phyloP scores from a whole-genome alignment of 2,329 filamentous ascomycete genomes.

The Colletotrichum ledebouriae region DNA sequence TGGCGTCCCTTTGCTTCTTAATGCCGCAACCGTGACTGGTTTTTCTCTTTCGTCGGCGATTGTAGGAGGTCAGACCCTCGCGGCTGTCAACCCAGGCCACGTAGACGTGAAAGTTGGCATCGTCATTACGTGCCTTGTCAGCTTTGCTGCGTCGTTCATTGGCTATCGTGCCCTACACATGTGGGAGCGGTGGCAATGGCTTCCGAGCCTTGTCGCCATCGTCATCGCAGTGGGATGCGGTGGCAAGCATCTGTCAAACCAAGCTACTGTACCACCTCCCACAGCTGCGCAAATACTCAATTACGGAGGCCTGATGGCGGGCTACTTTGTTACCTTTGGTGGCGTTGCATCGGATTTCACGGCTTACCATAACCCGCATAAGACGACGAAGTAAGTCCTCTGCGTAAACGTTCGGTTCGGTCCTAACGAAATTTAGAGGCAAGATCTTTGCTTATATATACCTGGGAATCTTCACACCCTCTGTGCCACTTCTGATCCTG shows the following conservation, averaged over 20 bases:
- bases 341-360: slow-evolving; percentile 69
- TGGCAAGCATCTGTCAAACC: slow-evolving; percentile 61
- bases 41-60: slow-evolving; percentile 70
- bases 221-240: slow-evolving; percentile 67
- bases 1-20: slow-evolving; percentile 65
- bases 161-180: slow-evolving; percentile 68
- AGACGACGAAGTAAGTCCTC: slow-evolving; percentile 53
- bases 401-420: background rate
- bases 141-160: slow-evolving; percentile 66
- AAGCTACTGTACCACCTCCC: slow-evolving; percentile 56
- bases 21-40: slow-evolving; percentile 69
- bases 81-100: slow-evolving; percentile 58
- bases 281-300: slow-evolving; percentile 56
- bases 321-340: slow-evolving; percentile 68
- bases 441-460: slow-evolving; percentile 64
- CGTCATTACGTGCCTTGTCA: slow-evolving; percentile 66
- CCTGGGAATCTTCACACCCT: slow-evolving; percentile 57
- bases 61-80: slow-evolving; percentile 67
- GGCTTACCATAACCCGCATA: slow-evolving; percentile 64
- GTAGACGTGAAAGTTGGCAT: slow-evolving; percentile 69
- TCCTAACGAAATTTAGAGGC: slow-evolving; percentile 44
- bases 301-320: slow-evolving; percentile 62
- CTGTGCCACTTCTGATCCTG: slow-evolving; percentile 52
- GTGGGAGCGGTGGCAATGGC: slow-evolving; percentile 70
- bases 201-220: slow-evolving; percentile 66